Base-by-base conservation (phyloP, 2,329 filamentous ascomycete species). In the Arachnopeziza araneosa region DNA sequence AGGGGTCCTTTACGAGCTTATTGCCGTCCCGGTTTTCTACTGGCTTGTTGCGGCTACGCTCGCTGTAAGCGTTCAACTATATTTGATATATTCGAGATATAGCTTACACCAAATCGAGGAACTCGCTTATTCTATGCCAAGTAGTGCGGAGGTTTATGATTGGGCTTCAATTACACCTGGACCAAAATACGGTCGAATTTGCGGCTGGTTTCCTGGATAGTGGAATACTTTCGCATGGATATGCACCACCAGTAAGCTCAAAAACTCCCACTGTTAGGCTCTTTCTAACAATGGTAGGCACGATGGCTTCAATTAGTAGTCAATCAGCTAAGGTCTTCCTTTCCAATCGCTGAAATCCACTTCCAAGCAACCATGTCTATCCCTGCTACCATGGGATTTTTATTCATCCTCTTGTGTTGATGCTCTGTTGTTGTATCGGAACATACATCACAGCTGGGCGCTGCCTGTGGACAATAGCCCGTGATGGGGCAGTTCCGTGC, bases 331-430 rank as follows among this genome's bases (percentile, higher is more conserved):
- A 69, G 75, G 17, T 79, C 79, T 22, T 73, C 79, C 2, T 87
- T 84, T 67, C 87, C 87, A 0, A 81, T 89, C 21, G 83, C 84
- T 7, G 83, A 85, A 58, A 84, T 90, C 61, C 90, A 89, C 71
- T 78, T 71, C 49, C 83, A 85, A 70, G 80, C 80, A 0, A 83
- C 81, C 10, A 6, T 44, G 12, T 44, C 36, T 14, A 12, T 14
- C 17, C 36, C 75, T 0, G 82, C 80, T 1, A 78, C 81, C 0
- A 75, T 79, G 0, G 80, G 79, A 0, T 71, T 85, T 7, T 74
- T 83, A 1, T 70, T 80, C n/a, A 75, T 88, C 2, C 75, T 81
- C 24, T 77, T 66, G 69, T 85, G 0, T 78, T 80, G 9, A 79
- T 77, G 0, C 74, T 82, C 61, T 74, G 77, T 62, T 79, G 79